Percentiles rank a stretch among this genome's conserved stretches.
Conservation (phyloP, 2,329 filamentous ascomycete genomes). For the Rutstroemia sp. region DNA sequence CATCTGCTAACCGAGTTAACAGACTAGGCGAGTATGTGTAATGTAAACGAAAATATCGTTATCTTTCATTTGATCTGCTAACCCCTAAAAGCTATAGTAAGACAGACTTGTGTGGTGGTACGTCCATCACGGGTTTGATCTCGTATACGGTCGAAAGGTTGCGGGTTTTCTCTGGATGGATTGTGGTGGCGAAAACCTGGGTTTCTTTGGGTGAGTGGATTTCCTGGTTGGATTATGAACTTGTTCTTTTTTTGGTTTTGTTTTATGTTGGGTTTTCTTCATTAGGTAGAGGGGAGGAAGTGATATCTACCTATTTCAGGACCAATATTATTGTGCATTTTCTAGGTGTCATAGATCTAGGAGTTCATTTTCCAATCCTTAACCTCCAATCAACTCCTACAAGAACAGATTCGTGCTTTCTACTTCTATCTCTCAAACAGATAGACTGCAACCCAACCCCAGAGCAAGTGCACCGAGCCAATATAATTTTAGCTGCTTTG, state of each 20-base stretch:
- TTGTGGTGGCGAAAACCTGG: background rate
- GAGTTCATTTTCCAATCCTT: too few relatives aligned
- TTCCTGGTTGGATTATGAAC: background rate
- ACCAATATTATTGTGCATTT: too few relatives aligned
- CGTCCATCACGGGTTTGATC: background rate
- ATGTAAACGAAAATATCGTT: too few relatives aligned
- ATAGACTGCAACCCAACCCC: too few relatives aligned
- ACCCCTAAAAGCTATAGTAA: slow-evolving; percentile 3
- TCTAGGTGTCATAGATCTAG: too few relatives aligned
- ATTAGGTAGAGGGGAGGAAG: background rate
- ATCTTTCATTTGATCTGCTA: background rate
- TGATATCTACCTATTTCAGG: too few relatives aligned
- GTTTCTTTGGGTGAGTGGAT: background rate
- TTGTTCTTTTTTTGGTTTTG: background rate
- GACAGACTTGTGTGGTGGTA: background rate
- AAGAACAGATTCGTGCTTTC: too few relatives aligned
- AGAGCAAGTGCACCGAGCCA: too few relatives aligned
- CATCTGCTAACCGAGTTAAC: background rate
- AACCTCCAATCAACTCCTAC: too few relatives aligned
- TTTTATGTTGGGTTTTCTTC: background rate
- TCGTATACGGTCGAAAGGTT: background rate
- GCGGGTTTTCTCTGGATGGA: background rate
- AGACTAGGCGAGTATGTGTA: background rate
- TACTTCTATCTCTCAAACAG: too few relatives aligned
- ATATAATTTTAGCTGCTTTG: too few relatives aligned